phyloP scores from a whole-genome alignment of 169 alveolate species.

The Theileria annulata region DNA sequence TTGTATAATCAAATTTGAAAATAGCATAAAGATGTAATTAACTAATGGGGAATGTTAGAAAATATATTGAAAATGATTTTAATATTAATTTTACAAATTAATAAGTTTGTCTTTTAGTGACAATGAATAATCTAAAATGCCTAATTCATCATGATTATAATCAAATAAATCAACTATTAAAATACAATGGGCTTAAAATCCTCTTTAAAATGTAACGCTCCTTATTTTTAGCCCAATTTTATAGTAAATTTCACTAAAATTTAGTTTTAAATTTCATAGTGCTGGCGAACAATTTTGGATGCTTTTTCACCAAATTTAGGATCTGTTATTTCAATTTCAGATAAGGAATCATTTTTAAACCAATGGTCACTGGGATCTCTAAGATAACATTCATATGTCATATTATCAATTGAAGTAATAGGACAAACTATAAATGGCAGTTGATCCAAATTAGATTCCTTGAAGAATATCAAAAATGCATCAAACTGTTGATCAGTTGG shows the following conservation, averaged over 20 bases:
- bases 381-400: slow-evolving; percentile 9
- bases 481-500: neutral
- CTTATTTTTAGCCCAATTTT: neutral
- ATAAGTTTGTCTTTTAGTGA: too few species aligned
- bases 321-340: neutral
- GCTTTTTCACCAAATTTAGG: neutral
- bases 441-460: neutral
- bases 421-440: slow-evolving; percentile 1
- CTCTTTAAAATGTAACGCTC: neutral
- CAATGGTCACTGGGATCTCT: neutral
- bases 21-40: neutral
- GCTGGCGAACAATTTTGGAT: neutral
- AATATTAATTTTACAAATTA: too few species aligned
- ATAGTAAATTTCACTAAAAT: neutral
- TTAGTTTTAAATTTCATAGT: neutral
- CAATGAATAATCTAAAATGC: too few species aligned
- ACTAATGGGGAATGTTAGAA: too few species aligned
- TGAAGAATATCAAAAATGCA: neutral
- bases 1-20: neutral
- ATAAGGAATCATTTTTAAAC: neutral
- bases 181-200: too few species aligned
- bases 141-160: too few species aligned
- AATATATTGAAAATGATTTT: too few species aligned
- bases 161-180: too few species aligned
- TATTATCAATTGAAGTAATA: neutral